Evolutionary conservation across 139 green algal species (phyloP), one percentile per base, ranked within the genome.

Genomic region (Trebouxia sp.): DNA sequence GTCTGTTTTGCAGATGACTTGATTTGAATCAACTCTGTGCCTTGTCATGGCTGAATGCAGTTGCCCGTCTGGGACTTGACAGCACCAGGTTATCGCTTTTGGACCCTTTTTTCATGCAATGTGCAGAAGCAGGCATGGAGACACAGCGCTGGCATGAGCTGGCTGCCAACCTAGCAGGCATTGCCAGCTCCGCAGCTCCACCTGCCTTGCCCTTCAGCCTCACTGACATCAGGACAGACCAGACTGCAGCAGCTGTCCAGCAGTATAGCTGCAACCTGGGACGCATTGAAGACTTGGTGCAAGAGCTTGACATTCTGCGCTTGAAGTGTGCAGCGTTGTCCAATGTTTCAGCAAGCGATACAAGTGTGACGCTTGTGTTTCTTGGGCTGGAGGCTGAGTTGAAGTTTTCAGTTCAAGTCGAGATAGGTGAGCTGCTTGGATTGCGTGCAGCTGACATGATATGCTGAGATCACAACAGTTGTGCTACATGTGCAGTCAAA

Each of bases 251-350:
- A 43, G 20, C 32, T 14, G 20, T 72, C 5, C 62, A 72, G 62
- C 14, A 72, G 32, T 72, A 45, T 35, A 72, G 62, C 12, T 72
- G 62, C 32, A 72, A 72, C 32, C 35, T 72, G 62, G 62, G 62
- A 0, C 32, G 62, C 32, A 72, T 72, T 45, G 62, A 72, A 15
- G 62, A 43, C 24, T 5, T 72, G 10, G 62, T 72, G 3, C 9
- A 43, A 24, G 62, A 72, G 62, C 62, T 72, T 72, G 62, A 72
- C 62, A 72, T 32, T 14, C 9, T 72, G 35, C 32, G 35, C 11
- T n/a, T 72, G 6, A 1, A 41, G 2, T 72, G 62, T 22, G 32
- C 62, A 42, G 62, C 62, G 43, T 15, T 72, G 32, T 39, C 62
- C 24, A 72, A 17, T 7, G 62, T 72, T 35, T 45, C 62, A 72